Evolutionary conservation across 2,329 filamentous ascomycete species (phyloP), one percentile per base, ranked within the genome.

Genomic region (Fusarium nisikadoi): DNA sequence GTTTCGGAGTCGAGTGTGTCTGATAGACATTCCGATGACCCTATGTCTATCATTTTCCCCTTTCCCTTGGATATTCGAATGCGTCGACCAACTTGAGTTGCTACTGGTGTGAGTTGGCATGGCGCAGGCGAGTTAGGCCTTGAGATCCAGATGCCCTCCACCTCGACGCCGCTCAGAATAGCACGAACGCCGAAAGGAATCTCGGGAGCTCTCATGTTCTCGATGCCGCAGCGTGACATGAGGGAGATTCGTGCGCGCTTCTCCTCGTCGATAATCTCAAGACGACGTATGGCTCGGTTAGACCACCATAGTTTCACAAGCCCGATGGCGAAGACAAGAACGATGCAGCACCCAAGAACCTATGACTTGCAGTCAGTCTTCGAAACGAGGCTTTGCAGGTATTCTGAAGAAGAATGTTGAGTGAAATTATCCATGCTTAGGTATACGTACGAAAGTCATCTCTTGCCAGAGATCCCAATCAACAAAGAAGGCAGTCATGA

Each of bases 131-230:
- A 84, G 14, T 83, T 81, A 47, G 86, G 84, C 56, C 84, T 83
- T 29, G 90, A 91, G 54, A 93, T 89, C 91, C 92, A 94, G 55
- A 98, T 94, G 8, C 94, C 95, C 71, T 97, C 93, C 12, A 97
- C 89, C 78, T 95, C 89, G 46, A 97, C 86, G 10, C 94, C 94
- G 74, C 89, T 92, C 79, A 97, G 92, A 50, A 98, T 89, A 11
- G 95, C 95, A 74, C 93, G 90, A 58, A 96, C 89, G 25, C 95
- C 95, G 77, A 98, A 98, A 0, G 94, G 94, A 39, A 97, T 89
- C 14, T 93, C 91, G 55, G 89, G 85, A 23, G 75, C 65, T 33
- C 79, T 77, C 57, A 79, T 54, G 23, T 75, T 65, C 10, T 80
- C 71, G 52, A 89, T 85, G 76, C 85, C 89, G 69, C 84, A 90